phyloP scores from a whole-genome alignment of 202 grass and related monocot species.

The Panicum hallii region DNA sequence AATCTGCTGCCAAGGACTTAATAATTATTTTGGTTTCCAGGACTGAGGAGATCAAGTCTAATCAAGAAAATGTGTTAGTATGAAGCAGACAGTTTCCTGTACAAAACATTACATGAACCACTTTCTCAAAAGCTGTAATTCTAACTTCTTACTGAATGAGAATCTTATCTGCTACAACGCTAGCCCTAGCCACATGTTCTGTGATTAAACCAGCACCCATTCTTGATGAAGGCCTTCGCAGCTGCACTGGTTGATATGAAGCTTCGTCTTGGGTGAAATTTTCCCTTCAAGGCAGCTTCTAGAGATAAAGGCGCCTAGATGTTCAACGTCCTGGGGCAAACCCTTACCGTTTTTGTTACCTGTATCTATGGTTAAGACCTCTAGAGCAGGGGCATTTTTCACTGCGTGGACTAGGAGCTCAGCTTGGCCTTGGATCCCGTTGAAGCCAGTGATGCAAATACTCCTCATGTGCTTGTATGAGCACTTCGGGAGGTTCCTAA shows the following conservation, averaged over 20 bases:
- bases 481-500: slow-evolving; percentile 19
- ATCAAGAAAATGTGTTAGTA: too few relatives aligned
- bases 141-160: too few relatives aligned
- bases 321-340: not conserved
- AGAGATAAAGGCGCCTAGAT: not conserved
- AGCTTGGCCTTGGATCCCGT: not conserved
- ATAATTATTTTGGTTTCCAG: too few relatives aligned
- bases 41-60: too few relatives aligned
- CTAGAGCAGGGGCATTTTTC: slow-evolving; percentile 11
- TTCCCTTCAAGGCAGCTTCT: not conserved
- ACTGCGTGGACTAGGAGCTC: slow-evolving; percentile 23
- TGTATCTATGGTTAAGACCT: slow-evolving; percentile 25
- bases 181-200: not conserved
- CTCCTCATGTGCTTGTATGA: not conserved
- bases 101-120: too few relatives aligned
- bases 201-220: not conserved
- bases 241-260: not conserved
- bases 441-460: slow-evolving; percentile 16
- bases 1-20: too few relatives aligned
- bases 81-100: too few relatives aligned
- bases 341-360: not conserved
- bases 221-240: not conserved
- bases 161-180: too few relatives aligned
- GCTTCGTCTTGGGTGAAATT: slow-evolving; percentile 7
- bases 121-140: too few relatives aligned